Percentiles rank a stretch among this genome's conserved stretches.
Conservation (phyloP, 192 early-diverging fungal genomes). For the Backusella luteola region DNA sequence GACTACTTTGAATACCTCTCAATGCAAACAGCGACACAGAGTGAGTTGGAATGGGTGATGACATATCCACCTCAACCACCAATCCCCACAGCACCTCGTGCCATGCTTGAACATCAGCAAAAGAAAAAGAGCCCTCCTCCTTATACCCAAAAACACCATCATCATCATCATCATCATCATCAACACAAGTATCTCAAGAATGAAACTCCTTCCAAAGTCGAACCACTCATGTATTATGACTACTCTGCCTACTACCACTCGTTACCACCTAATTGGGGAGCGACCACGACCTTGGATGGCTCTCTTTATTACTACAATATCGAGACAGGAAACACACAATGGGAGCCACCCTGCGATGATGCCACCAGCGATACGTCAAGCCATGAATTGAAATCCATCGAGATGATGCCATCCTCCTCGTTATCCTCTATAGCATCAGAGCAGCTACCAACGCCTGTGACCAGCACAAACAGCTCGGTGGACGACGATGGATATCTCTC, state of each 20-base stretch:
- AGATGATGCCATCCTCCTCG: neutral
- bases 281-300: conserved; percentile 40
- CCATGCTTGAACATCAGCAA: conserved; percentile 11
- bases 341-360: conserved; percentile 40
- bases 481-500: neutral
- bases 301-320: conserved; percentile 52
- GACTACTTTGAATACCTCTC: conserved; percentile 34
- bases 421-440: neutral
- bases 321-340: conserved; percentile 48
- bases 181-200: neutral
- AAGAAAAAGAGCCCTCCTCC: neutral
- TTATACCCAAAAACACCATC: neutral
- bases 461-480: neutral
- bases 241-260: neutral
- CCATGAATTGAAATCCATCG: neutral
- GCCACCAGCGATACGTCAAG: neutral
- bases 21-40: neutral
- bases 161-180: conserved; percentile 6
- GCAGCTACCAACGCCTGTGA: conserved; percentile 4
- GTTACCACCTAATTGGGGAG: conserved; percentile 52
- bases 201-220: neutral
- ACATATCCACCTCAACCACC: conserved; percentile 6
- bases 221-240: neutral
- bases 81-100: conserved; percentile 29
- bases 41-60: conserved; percentile 15